Percentiles rank a stretch among this genome's conserved stretches.
phyloP scores from a whole-genome alignment of 495 filamentous ascomycete genomes.

The Penicillium turbatum region DNA sequence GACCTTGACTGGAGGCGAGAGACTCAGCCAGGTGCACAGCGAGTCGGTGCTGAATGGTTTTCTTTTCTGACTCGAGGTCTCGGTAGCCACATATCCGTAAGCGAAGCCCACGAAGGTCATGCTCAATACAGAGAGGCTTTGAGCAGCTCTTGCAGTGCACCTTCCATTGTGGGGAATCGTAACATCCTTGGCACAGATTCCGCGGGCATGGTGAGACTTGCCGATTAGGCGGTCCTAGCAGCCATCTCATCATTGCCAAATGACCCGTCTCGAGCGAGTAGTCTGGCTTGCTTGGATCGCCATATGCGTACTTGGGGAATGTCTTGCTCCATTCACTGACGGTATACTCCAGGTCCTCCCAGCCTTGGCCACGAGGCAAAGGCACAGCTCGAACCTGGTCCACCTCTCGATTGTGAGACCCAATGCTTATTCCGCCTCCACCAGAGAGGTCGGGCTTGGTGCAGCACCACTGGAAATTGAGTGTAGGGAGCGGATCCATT shows the following conservation, averaged over 20 bases:
- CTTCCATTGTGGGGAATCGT: constrained; percentile 55
- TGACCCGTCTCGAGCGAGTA: constrained; percentile 44
- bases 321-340: constrained; percentile 43
- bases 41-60: constrained; percentile 33
- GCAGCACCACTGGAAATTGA: constrained; percentile 59
- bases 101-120: constrained; percentile 58
- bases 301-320: constrained; percentile 43
- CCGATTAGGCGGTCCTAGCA: constrained; percentile 44
- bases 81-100: constrained; percentile 56
- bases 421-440: constrained; percentile 57
- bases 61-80: constrained; percentile 52
- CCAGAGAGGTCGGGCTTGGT: constrained; percentile 60
- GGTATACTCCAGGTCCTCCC: constrained; percentile 52
- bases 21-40: constrained; percentile 10
- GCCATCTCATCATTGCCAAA: constrained; percentile 49
- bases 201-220: constrained; percentile 51
- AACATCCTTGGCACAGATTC: constrained; percentile 58
- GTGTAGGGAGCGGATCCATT: constrained; percentile 34
- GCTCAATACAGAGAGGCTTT: constrained; percentile 56
- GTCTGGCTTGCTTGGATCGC: constrained; percentile 40
- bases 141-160: constrained; percentile 55
- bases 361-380: constrained; percentile 50
- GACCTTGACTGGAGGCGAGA: constrained; percentile 9
- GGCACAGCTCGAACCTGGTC: constrained; percentile 56
- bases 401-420: constrained; percentile 48